Base-by-base conservation (phyloP, 768 basidiomycete genomes). In the Leccinum arenicola region DNA sequence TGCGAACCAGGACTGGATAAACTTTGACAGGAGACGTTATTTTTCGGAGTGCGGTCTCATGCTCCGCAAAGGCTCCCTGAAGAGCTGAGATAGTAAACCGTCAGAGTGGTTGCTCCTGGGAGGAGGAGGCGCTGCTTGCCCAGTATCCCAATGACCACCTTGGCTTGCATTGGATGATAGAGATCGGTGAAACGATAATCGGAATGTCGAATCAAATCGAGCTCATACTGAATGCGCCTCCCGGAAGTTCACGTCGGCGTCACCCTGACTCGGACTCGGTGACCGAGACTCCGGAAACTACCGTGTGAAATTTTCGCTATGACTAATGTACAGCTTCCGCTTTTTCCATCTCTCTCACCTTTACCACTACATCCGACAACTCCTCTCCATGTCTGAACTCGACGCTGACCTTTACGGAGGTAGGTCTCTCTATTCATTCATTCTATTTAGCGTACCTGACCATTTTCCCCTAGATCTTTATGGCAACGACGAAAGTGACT, bases 1-100 rank as follows among this genome's bases (percentile, higher is more conserved):
- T 90, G 50, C 88, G 87, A 14, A 98, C 91, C 21, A 85, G 81
- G 51, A 82, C 66, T 43, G 82, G 76, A 38, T 66, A 69, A 59
- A 88, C 73, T 61, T 74, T 79, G 43, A 73, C 68, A 61, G 77
- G 76, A 23, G 80, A 68, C 29, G 79, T 74, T 57, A 86, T 73
- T 68, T 81, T 82, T 70, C 88, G 81, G 31, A 93, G 81, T 62
- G 84, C 84, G 29, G 76, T 73, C 71, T 91, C 82, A 72, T 98
- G 95, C 74, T 98, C 95, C 15, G 82, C 79, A 71, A 98, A 97
- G 9, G 94, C 94, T 48, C 95, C 95, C 72, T 97, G 95, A 43
- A 98, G 81, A 38, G 95, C 95, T 93, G 67, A 25, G 35, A 33
- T 14, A 14, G 40, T 29, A 19, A 25, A 17, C 14, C n/a, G 36